Conservation (phyloP, 1,284 basidiomycete genomes). For the Fomitopsis betulina region DNA sequence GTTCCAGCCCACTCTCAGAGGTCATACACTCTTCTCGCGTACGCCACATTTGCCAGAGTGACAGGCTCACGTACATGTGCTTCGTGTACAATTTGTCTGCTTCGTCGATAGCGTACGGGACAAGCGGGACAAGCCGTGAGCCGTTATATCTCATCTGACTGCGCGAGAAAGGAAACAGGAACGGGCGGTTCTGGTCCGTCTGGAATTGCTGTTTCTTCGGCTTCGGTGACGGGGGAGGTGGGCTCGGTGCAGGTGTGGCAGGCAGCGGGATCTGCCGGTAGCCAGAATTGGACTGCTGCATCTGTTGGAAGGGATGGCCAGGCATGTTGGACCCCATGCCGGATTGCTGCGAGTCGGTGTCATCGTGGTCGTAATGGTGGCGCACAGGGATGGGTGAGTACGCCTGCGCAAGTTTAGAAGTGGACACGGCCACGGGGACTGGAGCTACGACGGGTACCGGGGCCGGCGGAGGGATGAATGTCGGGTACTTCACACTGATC, state of each 20-base stretch:
- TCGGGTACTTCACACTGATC: constrained; percentile 91
- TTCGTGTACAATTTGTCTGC: constrained; percentile 87
- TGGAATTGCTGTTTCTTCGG: constrained; percentile 99
- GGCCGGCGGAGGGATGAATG: constrained; percentile 64
- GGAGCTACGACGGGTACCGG: constrained; percentile 31
- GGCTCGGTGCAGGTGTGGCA: constrained; percentile 85
- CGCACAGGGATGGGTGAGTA: constrained; percentile 91
- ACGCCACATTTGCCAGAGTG: constrained; percentile 93
- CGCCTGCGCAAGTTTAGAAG: constrained; percentile 78
- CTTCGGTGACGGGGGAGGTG: constrained; percentile 76
- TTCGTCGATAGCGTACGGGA: constrained; percentile 95
- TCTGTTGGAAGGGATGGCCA: constrained; percentile 40
- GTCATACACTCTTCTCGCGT: constrained; percentile 93
- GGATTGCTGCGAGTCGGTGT: constrained; percentile 44
- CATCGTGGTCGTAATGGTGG: constrained; percentile 86
- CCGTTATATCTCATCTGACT: constrained; percentile 38
- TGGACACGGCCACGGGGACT: constrained; percentile 37
- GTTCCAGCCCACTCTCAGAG: constrained; percentile 87
- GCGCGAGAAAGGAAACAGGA: constrained; percentile 91
- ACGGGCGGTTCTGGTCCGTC: constrained; percentile 93
- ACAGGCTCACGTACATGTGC: constrained; percentile 89
- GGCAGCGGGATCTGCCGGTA: constrained; percentile 60
- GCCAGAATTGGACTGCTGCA: constrained; percentile 35
- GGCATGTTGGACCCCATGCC: constrained; percentile 33
- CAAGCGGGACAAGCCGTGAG: constrained; percentile 76